Conservation (phyloP, 495 filamentous ascomycete genomes). For the Tricharina praecox region DNA sequence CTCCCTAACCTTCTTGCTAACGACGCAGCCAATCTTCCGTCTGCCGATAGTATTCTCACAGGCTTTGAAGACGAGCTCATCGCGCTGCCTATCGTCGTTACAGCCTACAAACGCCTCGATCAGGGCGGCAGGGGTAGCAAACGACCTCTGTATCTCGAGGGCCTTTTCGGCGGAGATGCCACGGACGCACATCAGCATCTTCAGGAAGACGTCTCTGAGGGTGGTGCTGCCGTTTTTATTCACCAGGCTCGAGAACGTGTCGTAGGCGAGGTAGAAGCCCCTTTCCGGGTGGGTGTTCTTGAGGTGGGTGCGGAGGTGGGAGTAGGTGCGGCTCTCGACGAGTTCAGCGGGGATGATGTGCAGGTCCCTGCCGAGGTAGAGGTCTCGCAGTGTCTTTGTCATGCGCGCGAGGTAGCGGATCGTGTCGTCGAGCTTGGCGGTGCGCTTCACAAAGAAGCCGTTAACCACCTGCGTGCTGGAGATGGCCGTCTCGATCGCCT, state of each 20-base stretch:
- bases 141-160: conserved; percentile 57
- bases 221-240: conserved; percentile 52
- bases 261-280: conserved; percentile 51
- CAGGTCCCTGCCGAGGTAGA: conserved; percentile 19
- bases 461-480: conserved; percentile 68
- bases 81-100: conserved; percentile 31
- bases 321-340: conserved; percentile 52
- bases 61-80: conserved; percentile 36
- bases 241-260: conserved; percentile 51
- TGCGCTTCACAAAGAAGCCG: conserved; percentile 67
- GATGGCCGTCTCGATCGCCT: conserved; percentile 55
- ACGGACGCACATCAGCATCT: conserved; percentile 74
- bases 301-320: conserved; percentile 45
- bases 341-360: conserved; percentile 47
- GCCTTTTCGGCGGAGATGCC: conserved; percentile 71
- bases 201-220: conserved; percentile 58
- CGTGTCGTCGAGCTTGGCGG: conserved; percentile 58
- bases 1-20: conserved; percentile 57
- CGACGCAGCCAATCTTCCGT: conserved; percentile 46
- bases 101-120: conserved; percentile 47
- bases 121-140: conserved; percentile 55
- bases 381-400: conserved; percentile 47
- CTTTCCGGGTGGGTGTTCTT: conserved; percentile 30
- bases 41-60: conserved; percentile 41
- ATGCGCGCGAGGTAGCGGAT: conserved; percentile 63